Evolutionary conservation across 768 basidiomycete species (phyloP), one percentile per base, ranked within the genome.

Genomic region (Xerocomellus intermedius): DNA sequence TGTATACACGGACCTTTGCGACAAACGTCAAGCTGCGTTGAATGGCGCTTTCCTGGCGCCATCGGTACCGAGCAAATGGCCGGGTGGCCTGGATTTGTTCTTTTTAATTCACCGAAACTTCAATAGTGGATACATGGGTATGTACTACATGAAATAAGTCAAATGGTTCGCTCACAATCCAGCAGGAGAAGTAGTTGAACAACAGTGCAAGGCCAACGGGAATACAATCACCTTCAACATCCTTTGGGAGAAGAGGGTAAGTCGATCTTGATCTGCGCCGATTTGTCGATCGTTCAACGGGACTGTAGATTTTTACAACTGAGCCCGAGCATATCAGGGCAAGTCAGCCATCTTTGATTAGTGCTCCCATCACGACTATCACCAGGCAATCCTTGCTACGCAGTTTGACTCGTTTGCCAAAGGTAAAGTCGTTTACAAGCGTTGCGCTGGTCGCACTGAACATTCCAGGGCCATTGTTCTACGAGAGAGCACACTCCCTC

Each of bases 311-410:
- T 50, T 60, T 79, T 21, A 81, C 79, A 2, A 56, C 60, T 7
- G 79, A 82, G 55, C 80, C 80, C 1, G 77, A 78, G 26, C 67
- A 79, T 47, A 73, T 79, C 65, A 79, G 74, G 64, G 72, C 68
- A 48, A 49, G 52, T 35, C 10, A 22, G 22, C 4, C 4, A 7
- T 5, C 46, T 5, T 13, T 26, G 30, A 32, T 21, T 19, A 2
- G 46, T 3, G 6, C 19, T n/a, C 28, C 33, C 16, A 26, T 51
- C 21, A 57, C 4, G 9, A 7, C n/a, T 47, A 28, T 26, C 21
- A 9, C 10, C 50, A 82, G 74, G 68, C 67, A 17, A 67, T 79
- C 19, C 61, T 79, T 2, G 71, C 77, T 0, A 75, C 78, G 7
- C 69, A 77, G 9, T 79, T 79, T 47, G 49, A 61, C n/a, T 72